A percentile compares a stretch with the other conserved stretches of the same genome.
phyloP scores from a whole-genome alignment of 306 rosid species.

The Hippophae tibetana region DNA sequence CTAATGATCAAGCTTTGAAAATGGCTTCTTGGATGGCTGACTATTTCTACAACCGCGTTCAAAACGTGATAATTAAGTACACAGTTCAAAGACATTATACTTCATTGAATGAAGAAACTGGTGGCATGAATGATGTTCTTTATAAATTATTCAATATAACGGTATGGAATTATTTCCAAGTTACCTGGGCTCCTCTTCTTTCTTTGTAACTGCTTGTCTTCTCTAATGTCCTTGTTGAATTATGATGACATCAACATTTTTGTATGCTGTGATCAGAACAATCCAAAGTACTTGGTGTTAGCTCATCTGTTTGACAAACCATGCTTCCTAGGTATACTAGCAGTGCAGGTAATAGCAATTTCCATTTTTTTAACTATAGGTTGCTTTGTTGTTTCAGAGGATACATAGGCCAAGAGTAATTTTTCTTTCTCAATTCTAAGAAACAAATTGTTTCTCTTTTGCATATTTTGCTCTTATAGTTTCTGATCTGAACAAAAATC shows the following conservation, averaged over 20 bases:
- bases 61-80: slow-evolving; percentile 46
- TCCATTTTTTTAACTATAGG: neutral
- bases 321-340: slow-evolving; percentile 77
- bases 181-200: slow-evolving; percentile 5
- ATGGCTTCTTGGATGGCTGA: slow-evolving; percentile 76
- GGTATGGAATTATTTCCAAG: slow-evolving; percentile 28
- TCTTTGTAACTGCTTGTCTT: neutral
- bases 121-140: slow-evolving; percentile 98
- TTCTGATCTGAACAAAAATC: neutral
- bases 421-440: neutral
- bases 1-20: slow-evolving; percentile 50
- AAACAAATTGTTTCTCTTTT: no score
- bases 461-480: neutral
- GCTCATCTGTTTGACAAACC: slow-evolving; percentile 93
- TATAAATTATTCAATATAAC: slow-evolving; percentile 63
- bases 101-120: slow-evolving; percentile 71
- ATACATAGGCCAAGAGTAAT: neutral
- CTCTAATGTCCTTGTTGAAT: neutral
- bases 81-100: slow-evolving; percentile 49
- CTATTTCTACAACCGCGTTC: slow-evolving; percentile 75
- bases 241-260: slow-evolving; percentile 2
- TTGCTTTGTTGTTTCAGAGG: neutral
- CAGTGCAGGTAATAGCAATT: slow-evolving; percentile 50
- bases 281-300: slow-evolving; percentile 55
- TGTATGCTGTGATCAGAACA: slow-evolving; percentile 34